Evolutionary conservation across 495 filamentous ascomycete species (phyloP).

Genomic region (Penicillium macrosclerotiorum): DNA sequence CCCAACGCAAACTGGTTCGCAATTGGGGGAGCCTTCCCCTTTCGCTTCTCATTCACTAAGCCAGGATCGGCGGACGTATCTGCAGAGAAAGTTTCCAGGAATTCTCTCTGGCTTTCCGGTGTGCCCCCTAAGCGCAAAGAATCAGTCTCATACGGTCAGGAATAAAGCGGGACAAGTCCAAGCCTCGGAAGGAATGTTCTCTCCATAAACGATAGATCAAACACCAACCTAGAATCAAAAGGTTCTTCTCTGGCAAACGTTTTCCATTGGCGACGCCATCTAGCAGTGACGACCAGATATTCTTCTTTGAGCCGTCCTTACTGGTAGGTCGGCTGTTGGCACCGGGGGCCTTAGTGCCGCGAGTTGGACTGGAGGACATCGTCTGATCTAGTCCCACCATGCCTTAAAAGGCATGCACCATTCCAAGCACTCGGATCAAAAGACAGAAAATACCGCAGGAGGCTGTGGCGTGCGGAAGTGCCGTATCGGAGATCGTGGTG

Average conservation of each 20-base stretch:
- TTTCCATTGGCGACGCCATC: constrained; percentile 88
- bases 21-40: constrained; percentile 69
- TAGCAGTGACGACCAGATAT: constrained; percentile 94
- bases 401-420: constrained; percentile 35
- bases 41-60: constrained; percentile 57
- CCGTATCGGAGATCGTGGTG: constrained; percentile 5
- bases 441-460: background rate
- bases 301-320: constrained; percentile 75
- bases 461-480: constrained; percentile 7
- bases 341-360: constrained; percentile 32
- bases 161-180: constrained; percentile 1
- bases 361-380: constrained; percentile 44
- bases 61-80: constrained; percentile 50
- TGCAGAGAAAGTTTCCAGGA: constrained; percentile 75
- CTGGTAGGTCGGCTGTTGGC: constrained; percentile 54
- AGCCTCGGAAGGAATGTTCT: constrained; percentile 4
- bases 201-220: background rate
- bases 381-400: constrained; percentile 41
- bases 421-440: constrained; percentile 21
- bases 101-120: constrained; percentile 85
- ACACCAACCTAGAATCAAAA: constrained; percentile 74
- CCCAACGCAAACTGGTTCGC: constrained; percentile 92
- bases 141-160: constrained; percentile 17
- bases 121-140: constrained; percentile 63
- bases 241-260: constrained; percentile 86